Evolutionary conservation across 495 filamentous ascomycete genomes (phyloP).

Genomic region (Paragyromitra xinjiangensis): DNA sequence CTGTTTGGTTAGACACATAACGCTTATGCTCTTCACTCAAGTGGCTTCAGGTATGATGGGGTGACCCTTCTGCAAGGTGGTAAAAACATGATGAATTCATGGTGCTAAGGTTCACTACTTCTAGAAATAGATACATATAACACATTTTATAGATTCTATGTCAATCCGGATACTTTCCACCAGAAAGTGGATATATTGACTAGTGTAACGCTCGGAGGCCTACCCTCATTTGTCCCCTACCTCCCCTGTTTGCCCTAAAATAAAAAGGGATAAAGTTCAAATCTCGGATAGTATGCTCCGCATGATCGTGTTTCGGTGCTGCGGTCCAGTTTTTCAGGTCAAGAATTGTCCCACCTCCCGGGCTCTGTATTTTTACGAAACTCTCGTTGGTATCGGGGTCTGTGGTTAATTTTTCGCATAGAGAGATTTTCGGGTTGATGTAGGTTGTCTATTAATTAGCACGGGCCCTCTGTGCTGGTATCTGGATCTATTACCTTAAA

Average conservation of each 20-base stretch:
- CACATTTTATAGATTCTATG: background rate
- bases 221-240: conserved; percentile 16
- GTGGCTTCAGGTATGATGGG: too few species aligned
- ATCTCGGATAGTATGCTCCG: background rate
- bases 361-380: conserved; percentile 15
- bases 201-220: conserved; percentile 4
- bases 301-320: too few species aligned
- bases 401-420: background rate
- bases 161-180: background rate
- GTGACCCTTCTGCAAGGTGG: too few species aligned
- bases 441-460: conserved; percentile 18
- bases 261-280: conserved; percentile 22
- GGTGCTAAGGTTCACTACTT: too few species aligned
- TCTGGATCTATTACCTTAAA: conserved; percentile 60
- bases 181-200: background rate
- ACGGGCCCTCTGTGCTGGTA: background rate
- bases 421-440: background rate
- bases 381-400: conserved; percentile 20
- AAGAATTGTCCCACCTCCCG: background rate
- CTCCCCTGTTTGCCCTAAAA: conserved; percentile 26
- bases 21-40: too few species aligned
- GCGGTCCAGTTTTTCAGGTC: background rate
- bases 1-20: too few species aligned
- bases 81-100: too few species aligned
- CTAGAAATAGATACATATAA: background rate